Conservation (phyloP, 495 filamentous ascomycete species). For the Chaetomium cochliodes region DNA sequence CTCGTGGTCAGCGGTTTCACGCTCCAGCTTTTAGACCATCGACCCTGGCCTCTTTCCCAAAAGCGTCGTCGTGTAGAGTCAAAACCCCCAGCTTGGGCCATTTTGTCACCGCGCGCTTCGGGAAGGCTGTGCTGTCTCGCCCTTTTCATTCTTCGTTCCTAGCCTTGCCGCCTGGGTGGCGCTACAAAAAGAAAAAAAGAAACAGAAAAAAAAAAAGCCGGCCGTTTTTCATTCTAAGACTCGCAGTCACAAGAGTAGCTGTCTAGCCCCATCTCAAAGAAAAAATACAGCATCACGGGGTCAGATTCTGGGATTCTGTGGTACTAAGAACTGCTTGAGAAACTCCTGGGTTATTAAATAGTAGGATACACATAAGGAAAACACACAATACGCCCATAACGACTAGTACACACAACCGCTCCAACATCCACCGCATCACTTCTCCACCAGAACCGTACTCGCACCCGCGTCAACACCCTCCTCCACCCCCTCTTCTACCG, state of each 20-base stretch:
- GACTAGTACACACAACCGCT: neutral
- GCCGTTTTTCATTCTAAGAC: too few species aligned
- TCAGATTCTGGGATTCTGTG: too few species aligned
- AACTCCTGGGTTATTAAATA: too few species aligned
- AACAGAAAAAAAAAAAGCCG: too few species aligned
- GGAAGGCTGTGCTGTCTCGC: neutral
- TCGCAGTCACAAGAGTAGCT: too few species aligned
- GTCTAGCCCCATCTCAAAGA: too few species aligned
- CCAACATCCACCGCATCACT: slow-evolving; percentile 7
- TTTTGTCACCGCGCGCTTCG: neutral
- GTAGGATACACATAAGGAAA: too few species aligned
- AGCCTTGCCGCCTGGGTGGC: neutral
- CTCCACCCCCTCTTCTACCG: neutral
- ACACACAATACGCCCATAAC: neutral
- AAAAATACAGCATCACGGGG: too few species aligned
- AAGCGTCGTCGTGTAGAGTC: neutral
- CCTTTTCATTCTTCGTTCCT: neutral
- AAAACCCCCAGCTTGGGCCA: neutral
- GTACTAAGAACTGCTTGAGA: too few species aligned
- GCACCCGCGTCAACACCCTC: slow-evolving; percentile 21
- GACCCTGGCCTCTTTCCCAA: neutral
- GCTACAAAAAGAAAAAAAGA: neutral
- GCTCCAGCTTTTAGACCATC: neutral
- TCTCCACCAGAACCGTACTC: slow-evolving; percentile 39
- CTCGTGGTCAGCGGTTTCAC: too few species aligned